Evolutionary conservation across 495 filamentous ascomycete species (phyloP), one percentile per base, ranked within the genome.

Genomic region (Amniculicola lignicola): DNA sequence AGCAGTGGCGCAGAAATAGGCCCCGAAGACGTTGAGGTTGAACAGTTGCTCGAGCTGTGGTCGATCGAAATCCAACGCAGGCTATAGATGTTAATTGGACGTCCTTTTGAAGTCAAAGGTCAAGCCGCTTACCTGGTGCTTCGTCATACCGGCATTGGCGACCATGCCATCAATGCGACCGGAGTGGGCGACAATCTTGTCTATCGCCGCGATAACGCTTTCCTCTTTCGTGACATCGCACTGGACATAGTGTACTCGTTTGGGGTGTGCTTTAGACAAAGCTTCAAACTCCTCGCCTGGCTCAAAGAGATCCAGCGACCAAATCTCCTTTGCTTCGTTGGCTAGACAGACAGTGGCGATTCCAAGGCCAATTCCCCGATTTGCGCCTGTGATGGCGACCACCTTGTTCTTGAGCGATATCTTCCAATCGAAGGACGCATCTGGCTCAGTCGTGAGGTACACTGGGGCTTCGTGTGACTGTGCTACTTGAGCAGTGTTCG

Each of bases 121-220:
- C n/a, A n/a, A n/a, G n/a, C n/a, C n/a, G n/a, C n/a, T n/a, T n/a
- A n/a, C n/a, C n/a, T 74, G 73, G 39, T 74, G 74, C 52, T 75
- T 75, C 29, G 74, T 75, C 69, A 74, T 72, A 15, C 74, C 74
- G 2, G 74, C 69, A 59, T 82, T 76, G 0, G 77, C 76, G 0
- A 80, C 67, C 14, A 82, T 70, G 2, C 77, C 78, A 47, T 80
- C 77, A 19, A 64, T 61, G 57, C 77, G 63, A 4, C 74, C 76
- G 54, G 72, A 71, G 47, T 72, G 60, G n/a, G 66, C 62, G 4
- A 75, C 68, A 10, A 76, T 67, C 22, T 62, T 51, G 27, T 72
- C 66, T 45, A 76, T 65, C 0, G 72, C 70, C 22, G 69, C 69
- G 38, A 68, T 63, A 4, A 76, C 58, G 51, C 66, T 71, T 33